Evolutionary conservation across 129 eudicot species (phyloP), one percentile per base, ranked within the genome.

Genomic region (Flaveria robusta): DNA sequence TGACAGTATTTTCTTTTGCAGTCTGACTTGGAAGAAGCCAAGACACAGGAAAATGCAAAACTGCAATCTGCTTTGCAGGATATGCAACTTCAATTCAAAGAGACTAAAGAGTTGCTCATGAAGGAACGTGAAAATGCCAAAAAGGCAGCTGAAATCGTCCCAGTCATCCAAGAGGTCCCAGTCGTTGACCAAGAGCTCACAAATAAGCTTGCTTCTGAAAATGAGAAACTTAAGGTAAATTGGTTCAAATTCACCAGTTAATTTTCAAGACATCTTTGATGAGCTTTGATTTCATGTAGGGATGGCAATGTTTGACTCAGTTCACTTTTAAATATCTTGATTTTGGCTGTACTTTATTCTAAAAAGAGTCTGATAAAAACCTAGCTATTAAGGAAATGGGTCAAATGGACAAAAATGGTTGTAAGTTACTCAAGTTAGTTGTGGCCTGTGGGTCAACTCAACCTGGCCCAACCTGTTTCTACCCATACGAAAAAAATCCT

Each of bases 11-110:
- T 74, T 72, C 29, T 72, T 31, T 65, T 74, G 77, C 82, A 89
- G 95, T 87, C 92, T 72, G 97, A 91, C 67, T 27, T 88, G 75
- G 97, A 91, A 84, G 96, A 91, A 87, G 88, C 95, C 34, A 88
- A 87, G 77, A 85, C 87, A 63, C 95, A 91, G 65, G 97, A 91
- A 84, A 88, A 79, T 71, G 56, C 92, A 74, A 91, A 87, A 87
- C 77, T 91, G 73, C 91, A 88, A 83, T 77, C 90, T 52, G 90
- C 97, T 65, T 83, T 91, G 76, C 90, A 88, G 67, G 92, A 88
- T 77, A 81, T 91, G 72, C 87, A 88, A 78, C 86, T 87, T 74
- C 90, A 91, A 75, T 87, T 88, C 51, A 86, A 85, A 83, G 97
- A 91, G 79, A 83, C 97, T 47, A 88, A 88, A 70, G 88, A 85